A percentile compares a stretch with the other conserved stretches of the same genome.
Conservation (phyloP, 768 basidiomycete species). For the Leucocoprinus birnbaumii region DNA sequence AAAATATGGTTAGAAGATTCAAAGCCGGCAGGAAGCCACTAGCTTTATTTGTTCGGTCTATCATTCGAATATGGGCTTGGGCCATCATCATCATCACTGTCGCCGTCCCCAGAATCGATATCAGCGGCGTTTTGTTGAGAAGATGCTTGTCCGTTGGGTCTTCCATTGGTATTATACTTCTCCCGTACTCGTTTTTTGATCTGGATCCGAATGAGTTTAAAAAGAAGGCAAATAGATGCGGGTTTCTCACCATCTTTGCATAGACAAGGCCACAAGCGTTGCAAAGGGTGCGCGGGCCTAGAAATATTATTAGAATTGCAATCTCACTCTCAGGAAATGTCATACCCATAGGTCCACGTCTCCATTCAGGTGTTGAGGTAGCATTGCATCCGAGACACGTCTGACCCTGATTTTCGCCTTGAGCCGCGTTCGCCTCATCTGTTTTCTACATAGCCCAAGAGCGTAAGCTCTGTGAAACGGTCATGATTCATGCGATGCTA, state of each 20-base stretch:
- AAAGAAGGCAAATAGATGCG: conserved; percentile 2
- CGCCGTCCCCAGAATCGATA: conserved; percentile 9
- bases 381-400: conserved; percentile 80
- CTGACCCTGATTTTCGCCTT: conserved; percentile 43
- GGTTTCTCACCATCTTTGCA: conserved; percentile 70
- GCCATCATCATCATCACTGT: conserved; percentile 10
- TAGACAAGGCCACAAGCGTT: conserved; percentile 88
- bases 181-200: conserved; percentile 33
- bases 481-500: background rate
- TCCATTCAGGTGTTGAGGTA: conserved; percentile 87
- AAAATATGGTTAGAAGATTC: background rate
- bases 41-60: conserved; percentile 6
- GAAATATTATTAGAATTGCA: conserved; percentile 15
- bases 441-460: conserved; percentile 4
- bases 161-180: conserved; percentile 15
- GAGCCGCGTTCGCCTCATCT: conserved; percentile 2
- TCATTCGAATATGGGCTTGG: conserved; percentile 7
- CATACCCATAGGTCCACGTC: conserved; percentile 78
- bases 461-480: background rate
- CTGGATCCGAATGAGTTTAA: conserved; percentile 14
- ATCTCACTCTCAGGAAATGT: conserved; percentile 11
- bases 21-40: background rate
- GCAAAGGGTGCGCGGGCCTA: conserved; percentile 80
- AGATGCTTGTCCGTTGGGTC: conserved; percentile 6
- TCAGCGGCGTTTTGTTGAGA: conserved; percentile 11